A percentile compares a stretch with the other conserved stretches of the same genome.
phyloP scores from a whole-genome alignment of 164 flowering plant species.

The Stephania japonica region DNA sequence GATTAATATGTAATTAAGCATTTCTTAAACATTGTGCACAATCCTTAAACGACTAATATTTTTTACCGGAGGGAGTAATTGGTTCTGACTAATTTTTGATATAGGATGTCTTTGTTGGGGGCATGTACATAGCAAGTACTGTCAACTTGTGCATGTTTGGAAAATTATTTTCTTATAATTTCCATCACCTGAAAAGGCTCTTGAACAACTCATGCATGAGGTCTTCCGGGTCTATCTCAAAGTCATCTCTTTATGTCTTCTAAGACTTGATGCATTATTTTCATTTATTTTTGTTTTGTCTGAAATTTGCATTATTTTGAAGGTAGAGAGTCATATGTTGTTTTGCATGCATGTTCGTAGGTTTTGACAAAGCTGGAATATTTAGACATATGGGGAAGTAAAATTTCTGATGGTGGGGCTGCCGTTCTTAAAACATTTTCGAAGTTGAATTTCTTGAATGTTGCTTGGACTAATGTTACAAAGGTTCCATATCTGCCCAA shows the following conservation, averaged over 20 bases:
- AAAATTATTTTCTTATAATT: background rate
- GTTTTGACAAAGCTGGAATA: slow-evolving; percentile 56
- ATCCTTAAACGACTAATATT: no score
- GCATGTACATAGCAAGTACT: no score
- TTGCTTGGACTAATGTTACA: slow-evolving; percentile 89
- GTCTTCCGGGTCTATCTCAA: background rate
- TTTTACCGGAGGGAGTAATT: no score
- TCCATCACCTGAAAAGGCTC: background rate
- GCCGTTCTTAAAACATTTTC: slow-evolving; percentile 41
- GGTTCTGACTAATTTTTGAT: no score
- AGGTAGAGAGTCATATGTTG: background rate
- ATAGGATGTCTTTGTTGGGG: no score
- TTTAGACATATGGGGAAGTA: slow-evolving; percentile 91
- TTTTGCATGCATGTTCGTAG: slow-evolving; percentile 27
- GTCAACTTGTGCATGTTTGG: background rate
- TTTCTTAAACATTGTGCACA: no score
- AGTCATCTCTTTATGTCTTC: background rate
- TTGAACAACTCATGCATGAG: background rate
- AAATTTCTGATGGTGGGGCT: slow-evolving; percentile 59
- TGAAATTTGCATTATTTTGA: background rate
- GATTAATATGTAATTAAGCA: no score
- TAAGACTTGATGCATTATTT: background rate
- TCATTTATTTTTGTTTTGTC: slow-evolving; percentile 18
- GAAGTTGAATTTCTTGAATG: slow-evolving; percentile 56
- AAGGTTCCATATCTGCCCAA: slow-evolving; percentile 48